Percentiles rank a stretch among this genome's conserved stretches.
These are phyloP conservation scores for Diplosphaera chodatii DNA, from an alignment of 139 green algal genomes.

Conservation along the genomic window DNA sequence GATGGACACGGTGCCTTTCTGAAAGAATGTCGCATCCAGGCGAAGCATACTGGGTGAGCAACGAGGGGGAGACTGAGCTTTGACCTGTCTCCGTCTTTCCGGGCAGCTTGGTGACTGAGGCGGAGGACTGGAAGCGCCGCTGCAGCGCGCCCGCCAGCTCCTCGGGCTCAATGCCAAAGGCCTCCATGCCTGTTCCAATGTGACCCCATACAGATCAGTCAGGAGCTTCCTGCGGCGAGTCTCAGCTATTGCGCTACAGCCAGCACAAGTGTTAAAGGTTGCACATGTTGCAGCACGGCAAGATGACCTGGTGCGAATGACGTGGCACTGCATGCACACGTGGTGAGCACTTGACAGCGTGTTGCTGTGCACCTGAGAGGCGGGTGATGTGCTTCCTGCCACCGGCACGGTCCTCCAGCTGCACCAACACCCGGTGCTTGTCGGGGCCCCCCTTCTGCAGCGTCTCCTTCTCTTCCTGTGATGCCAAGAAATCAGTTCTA, in stretches of 20 bases:
- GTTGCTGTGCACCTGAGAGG: constrained; percentile 3
- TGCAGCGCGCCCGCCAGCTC: constrained; percentile 9
- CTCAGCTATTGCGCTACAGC: too few relatives aligned
- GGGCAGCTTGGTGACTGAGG: constrained; percentile 13
- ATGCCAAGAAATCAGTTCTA: background rate
- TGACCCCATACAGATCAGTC: too few relatives aligned
- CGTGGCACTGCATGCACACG: too few relatives aligned
- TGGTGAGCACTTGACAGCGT: too few relatives aligned
- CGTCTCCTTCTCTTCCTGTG: constrained; percentile 14
- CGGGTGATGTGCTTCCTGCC: constrained; percentile 27
- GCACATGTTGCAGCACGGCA: too few relatives aligned
- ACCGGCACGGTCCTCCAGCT: constrained; percentile 22
- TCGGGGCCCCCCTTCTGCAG: constrained; percentile 11
- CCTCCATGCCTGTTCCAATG: constrained; percentile 9
- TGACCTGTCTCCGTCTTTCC: constrained; percentile 19
- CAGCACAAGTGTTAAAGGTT: too few relatives aligned
- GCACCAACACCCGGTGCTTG: constrained; percentile 11
- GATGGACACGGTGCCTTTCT: too few relatives aligned
- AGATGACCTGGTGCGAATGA: too few relatives aligned
- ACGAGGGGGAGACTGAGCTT: too few relatives aligned
- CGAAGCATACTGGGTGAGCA: too few relatives aligned
- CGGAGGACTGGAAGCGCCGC: constrained; percentile 15
- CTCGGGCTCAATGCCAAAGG: constrained; percentile 18
- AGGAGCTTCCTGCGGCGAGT: too few relatives aligned
- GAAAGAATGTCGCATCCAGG: too few relatives aligned